Conservation (phyloP, 2,329 filamentous ascomycete genomes). For the Cladosporium sphaerospermum region DNA sequence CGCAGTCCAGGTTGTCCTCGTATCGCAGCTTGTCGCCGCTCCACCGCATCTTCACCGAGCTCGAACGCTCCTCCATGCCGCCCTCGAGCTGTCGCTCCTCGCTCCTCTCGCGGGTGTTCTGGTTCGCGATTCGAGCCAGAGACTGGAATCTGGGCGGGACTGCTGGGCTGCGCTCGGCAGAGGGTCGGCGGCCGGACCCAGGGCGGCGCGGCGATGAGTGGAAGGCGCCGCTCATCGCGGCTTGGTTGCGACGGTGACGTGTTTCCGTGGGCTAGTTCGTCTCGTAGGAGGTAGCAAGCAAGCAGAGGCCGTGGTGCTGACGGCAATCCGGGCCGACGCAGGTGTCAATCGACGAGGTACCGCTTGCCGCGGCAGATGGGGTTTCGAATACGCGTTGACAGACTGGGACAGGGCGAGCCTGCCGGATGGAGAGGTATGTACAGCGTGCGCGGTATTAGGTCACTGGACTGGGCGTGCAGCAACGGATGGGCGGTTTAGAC, state of each 20-base stretch:
- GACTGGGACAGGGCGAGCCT: too few species aligned
- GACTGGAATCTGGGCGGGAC: slow-evolving; percentile 4
- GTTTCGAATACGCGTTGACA: too few species aligned
- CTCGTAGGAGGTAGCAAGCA: too few species aligned
- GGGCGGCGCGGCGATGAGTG: slow-evolving; percentile 5
- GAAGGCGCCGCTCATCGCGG: slow-evolving; percentile 6
- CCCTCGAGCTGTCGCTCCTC: slow-evolving; percentile 7
- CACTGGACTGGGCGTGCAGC: too few species aligned
- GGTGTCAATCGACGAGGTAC: not conserved
- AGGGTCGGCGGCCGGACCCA: slow-evolving; percentile 1
- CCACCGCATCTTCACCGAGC: slow-evolving; percentile 3
- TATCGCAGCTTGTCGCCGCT: slow-evolving; percentile 16
- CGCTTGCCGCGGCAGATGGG: not conserved
- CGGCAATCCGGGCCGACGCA: slow-evolving; percentile 6
- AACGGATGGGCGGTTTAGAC: too few species aligned
- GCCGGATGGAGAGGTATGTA: too few species aligned
- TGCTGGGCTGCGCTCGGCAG: not conserved
- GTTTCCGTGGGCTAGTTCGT: not conserved
- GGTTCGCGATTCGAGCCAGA: slow-evolving; percentile 5
- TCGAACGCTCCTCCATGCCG: slow-evolving; percentile 10
- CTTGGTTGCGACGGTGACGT: not conserved
- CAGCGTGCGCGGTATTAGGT: too few species aligned
- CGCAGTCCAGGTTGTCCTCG: slow-evolving; percentile 16
- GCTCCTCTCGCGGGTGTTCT: not conserved
- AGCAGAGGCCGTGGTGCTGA: not conserved